These are phyloP conservation scores for Nakataea oryzae DNA, from an alignment of 2,329 filamentous ascomycete genomes.

Conservation along the genomic window DNA sequence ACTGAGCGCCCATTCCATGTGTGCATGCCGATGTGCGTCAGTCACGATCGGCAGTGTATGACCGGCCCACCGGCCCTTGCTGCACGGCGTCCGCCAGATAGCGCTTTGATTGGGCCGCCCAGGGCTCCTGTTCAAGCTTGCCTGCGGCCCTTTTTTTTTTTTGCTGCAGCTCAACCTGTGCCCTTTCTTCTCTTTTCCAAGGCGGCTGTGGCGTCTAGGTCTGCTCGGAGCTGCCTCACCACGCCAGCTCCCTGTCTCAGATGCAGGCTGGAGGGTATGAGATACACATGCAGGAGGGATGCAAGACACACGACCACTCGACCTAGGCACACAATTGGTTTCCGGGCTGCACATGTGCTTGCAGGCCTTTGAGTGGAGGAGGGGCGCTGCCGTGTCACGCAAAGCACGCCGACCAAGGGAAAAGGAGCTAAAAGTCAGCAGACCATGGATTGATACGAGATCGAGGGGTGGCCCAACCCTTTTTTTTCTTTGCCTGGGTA, in stretches of 20 bases:
- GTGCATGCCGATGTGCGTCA: background rate
- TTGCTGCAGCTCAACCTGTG: too few species aligned
- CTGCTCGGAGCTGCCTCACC: background rate
- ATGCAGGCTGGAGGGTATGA: background rate
- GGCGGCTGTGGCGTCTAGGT: too few species aligned
- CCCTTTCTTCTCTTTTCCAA: too few species aligned
- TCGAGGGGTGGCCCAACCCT: background rate
- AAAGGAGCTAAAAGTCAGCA: background rate
- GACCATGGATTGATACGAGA: background rate
- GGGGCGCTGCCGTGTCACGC: background rate
- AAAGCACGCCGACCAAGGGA: background rate
- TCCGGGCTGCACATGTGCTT: background rate
- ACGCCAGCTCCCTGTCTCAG: background rate
- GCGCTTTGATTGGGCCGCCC: background rate
- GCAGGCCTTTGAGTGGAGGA: background rate
- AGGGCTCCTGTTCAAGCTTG: too few species aligned
- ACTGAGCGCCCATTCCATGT: background rate
- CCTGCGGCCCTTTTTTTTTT: too few species aligned
- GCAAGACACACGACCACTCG: too few species aligned
- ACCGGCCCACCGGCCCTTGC: background rate
- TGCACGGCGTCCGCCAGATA: too few species aligned
- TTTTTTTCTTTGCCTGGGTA: background rate
- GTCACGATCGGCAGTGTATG: background rate
- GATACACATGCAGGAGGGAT: too few species aligned
- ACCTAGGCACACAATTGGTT: background rate